Conservation (phyloP, 441 rosid genomes). For the Eutrema salsugineum region DNA sequence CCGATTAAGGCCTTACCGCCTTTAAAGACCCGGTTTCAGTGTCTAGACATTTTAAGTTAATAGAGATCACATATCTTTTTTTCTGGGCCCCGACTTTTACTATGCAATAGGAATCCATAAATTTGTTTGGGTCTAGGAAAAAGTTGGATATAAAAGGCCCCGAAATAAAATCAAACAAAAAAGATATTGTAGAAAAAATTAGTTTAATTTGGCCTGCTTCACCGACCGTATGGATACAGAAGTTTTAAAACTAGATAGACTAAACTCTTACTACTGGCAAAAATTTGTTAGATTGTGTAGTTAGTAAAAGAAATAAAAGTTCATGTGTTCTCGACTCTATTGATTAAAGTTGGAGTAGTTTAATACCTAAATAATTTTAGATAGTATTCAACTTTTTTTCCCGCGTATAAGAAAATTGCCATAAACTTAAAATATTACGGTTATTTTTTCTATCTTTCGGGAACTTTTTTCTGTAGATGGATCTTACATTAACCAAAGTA, state of each 20-base stretch:
- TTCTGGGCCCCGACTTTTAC: background rate
- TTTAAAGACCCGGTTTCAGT: background rate
- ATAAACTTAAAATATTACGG: background rate
- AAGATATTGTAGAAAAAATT: background rate
- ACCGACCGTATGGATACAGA: too few relatives aligned
- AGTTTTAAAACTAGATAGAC: too few relatives aligned
- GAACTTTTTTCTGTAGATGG: background rate
- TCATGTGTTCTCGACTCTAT: too few relatives aligned
- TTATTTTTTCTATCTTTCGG: background rate
- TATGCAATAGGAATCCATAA: background rate
- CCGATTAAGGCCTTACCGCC: background rate
- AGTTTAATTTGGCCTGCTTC: background rate
- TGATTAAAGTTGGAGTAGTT: too few relatives aligned
- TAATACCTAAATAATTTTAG: background rate
- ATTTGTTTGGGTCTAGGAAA: background rate
- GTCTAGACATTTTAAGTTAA: background rate
- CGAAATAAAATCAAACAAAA: background rate
- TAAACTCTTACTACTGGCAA: too few relatives aligned
- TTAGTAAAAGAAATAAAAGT: too few relatives aligned
- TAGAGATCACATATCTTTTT: background rate
- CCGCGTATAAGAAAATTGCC: background rate
- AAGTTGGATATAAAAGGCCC: background rate
- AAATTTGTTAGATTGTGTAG: too few relatives aligned
- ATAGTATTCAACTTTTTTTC: background rate
- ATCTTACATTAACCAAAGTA: background rate